Base-by-base conservation (phyloP, 495 filamentous ascomycete species). In the Hypomontagnella monticulosa region DNA sequence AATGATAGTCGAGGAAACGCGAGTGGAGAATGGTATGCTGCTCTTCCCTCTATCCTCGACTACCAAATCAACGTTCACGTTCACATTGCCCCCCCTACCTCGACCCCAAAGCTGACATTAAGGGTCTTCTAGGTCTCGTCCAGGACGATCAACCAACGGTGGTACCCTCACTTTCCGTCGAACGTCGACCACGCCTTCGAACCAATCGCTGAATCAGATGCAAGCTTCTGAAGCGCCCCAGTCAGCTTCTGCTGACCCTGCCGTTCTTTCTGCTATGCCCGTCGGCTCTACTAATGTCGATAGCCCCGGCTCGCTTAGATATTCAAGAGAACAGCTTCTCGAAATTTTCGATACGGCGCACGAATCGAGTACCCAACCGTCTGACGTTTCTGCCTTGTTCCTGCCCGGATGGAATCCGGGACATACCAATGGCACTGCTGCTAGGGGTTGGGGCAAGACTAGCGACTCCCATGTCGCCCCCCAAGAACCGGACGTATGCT, bases 91-190 rank as follows among this genome's bases (percentile, higher is more conserved):
- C n/a, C 76, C 18, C 40, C 41, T 44, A 14, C 23, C 11, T 16
- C 49, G 46, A 41, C 75, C 23, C 23, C 23, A 27, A 72, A 75
- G 71, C 59, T 72, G 71, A 63, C 63, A 44, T 34, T 4, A n/a
- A n/a, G n/a, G n/a, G n/a, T n/a, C n/a, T 55, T 64, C 43, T 52
- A 80, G 77, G 77, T 53, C 73, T 52, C 67, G 78, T 57, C 55
- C 67, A 33, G 87, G 87, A 72, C 75, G 81, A 69, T 85, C 87
- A 75, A 83, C 88, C 52, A 95, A 95, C 73, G 92, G 66, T 9
- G 66, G 91, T 58, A 93, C 91, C 40, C 86, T 93, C 57, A 96
- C 93, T 59, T 93, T 96, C 76, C 91, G 93, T 57, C 89, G 93
- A 61, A 81, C 91, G 19, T 95, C 93, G 2, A 82, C 82, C 42